Conservation (phyloP, 116 monocot species). For the Trichopus zeylanicus region DNA sequence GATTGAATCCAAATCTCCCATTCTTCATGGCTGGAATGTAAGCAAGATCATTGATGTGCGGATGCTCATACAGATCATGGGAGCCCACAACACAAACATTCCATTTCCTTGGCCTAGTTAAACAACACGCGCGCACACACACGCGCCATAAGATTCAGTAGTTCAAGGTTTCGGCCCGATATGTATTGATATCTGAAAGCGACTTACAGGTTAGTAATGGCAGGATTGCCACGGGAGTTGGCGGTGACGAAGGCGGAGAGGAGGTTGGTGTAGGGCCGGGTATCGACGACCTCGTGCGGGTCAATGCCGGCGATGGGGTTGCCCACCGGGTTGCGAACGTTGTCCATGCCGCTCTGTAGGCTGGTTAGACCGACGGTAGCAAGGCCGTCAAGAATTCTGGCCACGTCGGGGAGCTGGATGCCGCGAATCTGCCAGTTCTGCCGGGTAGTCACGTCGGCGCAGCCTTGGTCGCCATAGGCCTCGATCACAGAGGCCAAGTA, state of each 20-base stretch:
- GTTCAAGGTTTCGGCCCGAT: too few relatives aligned
- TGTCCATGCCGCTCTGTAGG: conserved; percentile 97
- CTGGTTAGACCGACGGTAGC: conserved; percentile 62
- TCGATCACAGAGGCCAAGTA: conserved; percentile 66
- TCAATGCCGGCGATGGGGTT: conserved; percentile 92
- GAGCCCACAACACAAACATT: conserved; percentile 86
- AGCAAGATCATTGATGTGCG: conserved; percentile 94
- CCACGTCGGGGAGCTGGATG: conserved; percentile 66
- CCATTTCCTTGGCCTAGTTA: conserved; percentile 87
- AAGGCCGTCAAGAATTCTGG: conserved; percentile 66
- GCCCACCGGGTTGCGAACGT: conserved; percentile 91
- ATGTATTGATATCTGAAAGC: neutral
- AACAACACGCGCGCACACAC: neutral
- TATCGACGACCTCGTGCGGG: conserved; percentile 83
- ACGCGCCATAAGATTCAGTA: neutral
- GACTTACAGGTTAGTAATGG: conserved; percentile 68
- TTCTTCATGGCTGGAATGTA: conserved; percentile 80
- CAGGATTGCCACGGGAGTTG: conserved; percentile 53
- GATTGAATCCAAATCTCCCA: conserved; percentile 77
- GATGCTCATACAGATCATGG: conserved; percentile 94
- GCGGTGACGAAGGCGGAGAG: conserved; percentile 58
- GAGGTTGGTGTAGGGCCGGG: conserved; percentile 63
- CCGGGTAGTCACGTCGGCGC: conserved; percentile 83
- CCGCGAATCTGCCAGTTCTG: conserved; percentile 98
- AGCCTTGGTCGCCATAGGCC: conserved; percentile 63